A percentile compares a stretch with the other conserved stretches of the same genome.
These are phyloP conservation scores for Odontarrhena argentea DNA, from an alignment of 345 rosid species.

Conservation along the genomic window DNA sequence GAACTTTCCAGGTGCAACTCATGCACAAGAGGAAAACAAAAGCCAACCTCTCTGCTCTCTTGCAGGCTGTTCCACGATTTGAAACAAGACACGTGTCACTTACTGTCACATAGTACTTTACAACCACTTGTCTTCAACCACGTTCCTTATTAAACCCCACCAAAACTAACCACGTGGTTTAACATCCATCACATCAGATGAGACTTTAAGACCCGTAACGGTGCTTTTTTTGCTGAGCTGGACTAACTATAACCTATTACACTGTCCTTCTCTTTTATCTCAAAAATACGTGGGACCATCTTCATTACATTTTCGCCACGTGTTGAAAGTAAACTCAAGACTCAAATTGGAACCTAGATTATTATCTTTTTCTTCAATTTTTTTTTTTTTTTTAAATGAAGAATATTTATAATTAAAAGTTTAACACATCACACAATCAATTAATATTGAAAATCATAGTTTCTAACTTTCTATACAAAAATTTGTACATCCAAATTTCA, in stretches of 20 bases:
- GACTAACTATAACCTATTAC: background rate
- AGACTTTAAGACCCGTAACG: conserved; percentile 4
- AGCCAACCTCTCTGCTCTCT: conserved; percentile 14
- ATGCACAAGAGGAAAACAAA: conserved; percentile 31
- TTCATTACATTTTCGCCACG: conserved; percentile 6
- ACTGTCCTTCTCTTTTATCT: conserved; percentile 2
- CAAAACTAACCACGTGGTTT: conserved; percentile 19
- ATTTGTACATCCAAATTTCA: no score
- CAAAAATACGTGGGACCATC: background rate
- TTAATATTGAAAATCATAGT: no score
- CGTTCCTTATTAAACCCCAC: background rate
- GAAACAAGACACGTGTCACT: conserved; percentile 7
- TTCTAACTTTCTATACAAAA: no score
- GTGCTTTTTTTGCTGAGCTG: conserved; percentile 32
- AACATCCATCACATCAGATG: conserved; percentile 8
- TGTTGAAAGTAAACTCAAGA: background rate
- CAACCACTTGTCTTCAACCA: conserved; percentile 16
- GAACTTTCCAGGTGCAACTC: conserved; percentile 39
- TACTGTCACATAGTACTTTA: background rate
- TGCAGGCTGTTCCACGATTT: conserved; percentile 1
- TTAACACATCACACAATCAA: no score
- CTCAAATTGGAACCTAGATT: no score
- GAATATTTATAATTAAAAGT: no score
- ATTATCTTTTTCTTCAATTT: no score
- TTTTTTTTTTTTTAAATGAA: no score